phyloP scores from a whole-genome alignment of 148 eudicot species.

The Beta vulgaris region DNA sequence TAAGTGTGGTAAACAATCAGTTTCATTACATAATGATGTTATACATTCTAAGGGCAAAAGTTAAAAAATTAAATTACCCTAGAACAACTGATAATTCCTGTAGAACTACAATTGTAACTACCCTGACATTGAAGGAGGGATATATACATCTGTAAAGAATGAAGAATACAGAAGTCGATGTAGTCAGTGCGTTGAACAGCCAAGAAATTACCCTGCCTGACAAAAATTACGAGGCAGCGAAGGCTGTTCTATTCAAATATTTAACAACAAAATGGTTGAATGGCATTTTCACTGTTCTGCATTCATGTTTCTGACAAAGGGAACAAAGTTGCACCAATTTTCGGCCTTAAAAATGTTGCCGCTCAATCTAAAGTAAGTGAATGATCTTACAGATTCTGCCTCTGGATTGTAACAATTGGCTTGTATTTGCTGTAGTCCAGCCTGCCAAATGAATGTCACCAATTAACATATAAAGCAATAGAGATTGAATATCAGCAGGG shows the following conservation, averaged over 20 bases:
- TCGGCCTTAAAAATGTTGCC: conserved; percentile 46
- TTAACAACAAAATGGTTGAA: conserved; percentile 14
- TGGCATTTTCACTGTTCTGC: conserved; percentile 30
- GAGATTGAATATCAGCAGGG: background rate
- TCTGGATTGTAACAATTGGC: conserved; percentile 49
- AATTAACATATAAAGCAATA: background rate
- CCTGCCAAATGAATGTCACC: conserved; percentile 33
- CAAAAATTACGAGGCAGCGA: conserved; percentile 30
- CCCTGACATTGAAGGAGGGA: conserved; percentile 19
- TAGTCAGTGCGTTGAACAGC: conserved; percentile 19
- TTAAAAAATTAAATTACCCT: conserved; percentile 6
- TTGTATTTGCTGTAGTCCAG: conserved; percentile 47
- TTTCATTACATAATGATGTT: conserved; percentile 12
- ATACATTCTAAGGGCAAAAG: conserved; percentile 4
- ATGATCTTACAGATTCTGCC: conserved; percentile 44
- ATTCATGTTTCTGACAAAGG: conserved; percentile 54
- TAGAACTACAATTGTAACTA: conserved; percentile 19
- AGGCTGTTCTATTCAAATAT: conserved; percentile 15
- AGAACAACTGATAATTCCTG: background rate
- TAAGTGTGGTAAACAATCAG: background rate
- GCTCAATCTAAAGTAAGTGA: conserved; percentile 58
- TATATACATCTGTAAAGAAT: conserved; percentile 40
- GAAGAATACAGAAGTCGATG: conserved; percentile 23
- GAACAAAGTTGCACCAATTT: conserved; percentile 58
- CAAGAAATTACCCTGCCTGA: conserved; percentile 25